Percentiles rank a stretch among this genome's conserved stretches.
Evolutionary conservation across 164 flowering plant genomes (phyloP).

Genomic region (Euptelea pleiosperma): DNA sequence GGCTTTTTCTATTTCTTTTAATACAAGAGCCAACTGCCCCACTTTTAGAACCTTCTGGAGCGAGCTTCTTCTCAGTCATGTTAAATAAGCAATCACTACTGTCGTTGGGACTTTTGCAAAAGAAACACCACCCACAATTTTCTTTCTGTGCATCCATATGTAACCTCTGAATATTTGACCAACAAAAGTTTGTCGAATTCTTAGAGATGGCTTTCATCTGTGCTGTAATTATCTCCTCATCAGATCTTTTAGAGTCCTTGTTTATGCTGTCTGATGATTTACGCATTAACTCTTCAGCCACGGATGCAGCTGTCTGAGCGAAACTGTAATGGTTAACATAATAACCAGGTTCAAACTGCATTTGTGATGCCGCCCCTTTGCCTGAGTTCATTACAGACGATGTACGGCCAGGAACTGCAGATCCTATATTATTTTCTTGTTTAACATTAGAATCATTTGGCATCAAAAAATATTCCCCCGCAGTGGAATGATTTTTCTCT

Average conservation of each 20-base stretch:
- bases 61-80: slow-evolving; percentile 22
- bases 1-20: slow-evolving; percentile 37
- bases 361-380: slow-evolving; percentile 18
- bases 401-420: slow-evolving; percentile 13
- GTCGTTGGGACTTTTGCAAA: slow-evolving; percentile 57
- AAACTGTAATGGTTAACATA: slow-evolving; percentile 70
- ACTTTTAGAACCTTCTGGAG: slow-evolving; percentile 30
- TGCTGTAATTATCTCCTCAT: slow-evolving; percentile 50
- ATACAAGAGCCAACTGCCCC: slow-evolving; percentile 33
- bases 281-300: slow-evolving; percentile 50
- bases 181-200: slow-evolving; percentile 43
- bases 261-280: slow-evolving; percentile 45
- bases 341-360: slow-evolving; percentile 22
- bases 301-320: slow-evolving; percentile 53
- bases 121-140: slow-evolving; percentile 94
- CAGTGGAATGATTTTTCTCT: slow-evolving; percentile 7
- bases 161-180: slow-evolving; percentile 42
- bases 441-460: slow-evolving; percentile 19
- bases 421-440: slow-evolving; percentile 18
- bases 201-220: slow-evolving; percentile 62
- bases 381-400: slow-evolving; percentile 17
- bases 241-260: slow-evolving; percentile 29
- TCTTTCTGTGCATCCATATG: slow-evolving; percentile 45
- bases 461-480: slow-evolving; percentile 16
- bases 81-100: slow-evolving; percentile 61